Evolutionary conservation across 768 basidiomycete genomes (phyloP).

Genomic region (Tulasnella sp.): DNA sequence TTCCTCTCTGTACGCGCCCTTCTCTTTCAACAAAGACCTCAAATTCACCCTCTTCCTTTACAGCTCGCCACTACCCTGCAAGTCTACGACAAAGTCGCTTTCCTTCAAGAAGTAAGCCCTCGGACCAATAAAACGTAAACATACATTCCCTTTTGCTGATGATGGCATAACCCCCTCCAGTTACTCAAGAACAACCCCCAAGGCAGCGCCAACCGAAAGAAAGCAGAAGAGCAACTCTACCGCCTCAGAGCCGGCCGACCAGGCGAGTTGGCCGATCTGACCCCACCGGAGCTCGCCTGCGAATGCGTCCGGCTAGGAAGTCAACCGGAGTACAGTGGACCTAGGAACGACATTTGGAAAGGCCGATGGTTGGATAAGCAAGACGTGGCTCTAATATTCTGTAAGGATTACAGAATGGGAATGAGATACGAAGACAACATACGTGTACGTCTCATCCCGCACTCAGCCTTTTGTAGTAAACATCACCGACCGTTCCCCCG

Average conservation of each 20-base stretch:
- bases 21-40: not conserved
- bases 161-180: not conserved
- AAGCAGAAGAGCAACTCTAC: not conserved
- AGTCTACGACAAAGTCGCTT: not conserved
- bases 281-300: not conserved
- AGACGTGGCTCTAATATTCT: conserved; percentile 8
- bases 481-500: not conserved
- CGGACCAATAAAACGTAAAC: not conserved
- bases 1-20: not conserved
- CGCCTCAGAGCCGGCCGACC: too few species aligned
- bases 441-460: not conserved
- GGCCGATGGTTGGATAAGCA: conserved; percentile 14
- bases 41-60: not conserved
- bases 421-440: not conserved
- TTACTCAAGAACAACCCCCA: not conserved
- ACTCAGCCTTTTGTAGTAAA: not conserved
- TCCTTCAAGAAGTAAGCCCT: not conserved
- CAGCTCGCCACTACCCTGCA: not conserved
- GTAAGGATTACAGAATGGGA: not conserved
- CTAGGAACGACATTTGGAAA: conserved; percentile 14
- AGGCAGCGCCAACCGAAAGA: too few species aligned
- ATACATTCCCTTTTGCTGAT: not conserved
- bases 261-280: not conserved
- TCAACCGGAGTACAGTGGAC: not conserved
- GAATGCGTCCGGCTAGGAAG: not conserved